Base-by-base conservation (phyloP, 768 basidiomycete genomes). In the Kwoniella dejecticola region DNA sequence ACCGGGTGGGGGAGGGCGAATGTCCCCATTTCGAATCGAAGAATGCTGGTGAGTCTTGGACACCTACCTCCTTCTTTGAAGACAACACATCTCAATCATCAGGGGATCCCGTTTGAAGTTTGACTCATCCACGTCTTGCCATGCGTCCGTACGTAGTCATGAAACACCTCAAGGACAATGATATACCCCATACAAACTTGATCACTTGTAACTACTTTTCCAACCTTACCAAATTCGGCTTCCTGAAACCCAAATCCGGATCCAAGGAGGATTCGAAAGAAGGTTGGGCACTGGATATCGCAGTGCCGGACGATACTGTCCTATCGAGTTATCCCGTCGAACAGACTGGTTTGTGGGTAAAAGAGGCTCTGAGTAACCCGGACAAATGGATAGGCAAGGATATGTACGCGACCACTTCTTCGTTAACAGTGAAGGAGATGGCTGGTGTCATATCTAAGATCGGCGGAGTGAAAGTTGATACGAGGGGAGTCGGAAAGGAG, bases 11-110 rank as follows among this genome's bases (percentile, higher is more conserved):
- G 11, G 29, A 52, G 24, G 50, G 50, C 6, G 50, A 31, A 31
- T 52, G 50, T 52, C 50, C 50, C 12, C 50, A 52, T 33, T 52
- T 29, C 30, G 50, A 52, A 31, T 52, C 50, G 2, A 52, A 52
- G 23, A 38, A 31, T 52, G 30, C 27, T 17, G 50, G 50, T 52
- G 13, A 52, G 50, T 52, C n/a, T n/a, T n/a, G n/a, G n/a, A n/a
- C n/a, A n/a, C n/a, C n/a, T n/a, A n/a, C n/a, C n/a, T n/a, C n/a
- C n/a, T n/a, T n/a, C n/a, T n/a, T n/a, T n/a, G n/a, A n/a, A n/a
- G n/a, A n/a, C n/a, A n/a, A n/a, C n/a, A n/a, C n/a, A n/a, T n/a
- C n/a, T n/a, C n/a, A n/a, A n/a, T n/a, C n/a, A n/a, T n/a, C n/a
- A n/a, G n/a, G n/a, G n/a, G n/a, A n/a, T n/a, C n/a, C n/a, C n/a